Conservation (phyloP, 2,329 filamentous ascomycete genomes). For the Beauveria bassiana region DNA sequence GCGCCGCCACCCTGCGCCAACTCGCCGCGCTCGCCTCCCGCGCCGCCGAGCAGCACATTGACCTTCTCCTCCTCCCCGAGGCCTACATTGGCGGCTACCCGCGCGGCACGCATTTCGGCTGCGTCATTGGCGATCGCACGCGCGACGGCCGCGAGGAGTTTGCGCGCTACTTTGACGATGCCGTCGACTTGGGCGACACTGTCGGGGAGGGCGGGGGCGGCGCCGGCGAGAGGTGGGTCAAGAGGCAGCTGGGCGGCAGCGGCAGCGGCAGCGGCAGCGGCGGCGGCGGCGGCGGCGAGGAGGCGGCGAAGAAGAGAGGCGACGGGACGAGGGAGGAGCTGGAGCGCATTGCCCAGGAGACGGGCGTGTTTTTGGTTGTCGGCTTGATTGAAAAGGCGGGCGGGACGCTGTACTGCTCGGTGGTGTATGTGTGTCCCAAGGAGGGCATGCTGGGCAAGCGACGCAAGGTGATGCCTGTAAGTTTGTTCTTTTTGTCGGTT, state of each 20-base stretch:
- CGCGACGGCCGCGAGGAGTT: constrained; percentile 72
- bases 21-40: constrained; percentile 55
- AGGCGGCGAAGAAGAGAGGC: constrained; percentile 33
- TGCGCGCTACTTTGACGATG: constrained; percentile 67
- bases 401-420: constrained; percentile 77
- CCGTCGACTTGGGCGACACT: constrained; percentile 79
- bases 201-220: constrained; percentile 50
- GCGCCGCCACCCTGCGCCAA: constrained; percentile 54
- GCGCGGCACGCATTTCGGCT: constrained; percentile 70
- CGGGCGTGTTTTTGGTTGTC: constrained; percentile 73
- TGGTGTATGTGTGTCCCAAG: constrained; percentile 71
- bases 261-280: background rate
- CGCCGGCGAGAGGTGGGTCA: constrained; percentile 65
- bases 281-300: background rate
- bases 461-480: constrained; percentile 82
- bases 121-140: constrained; percentile 61
- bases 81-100: constrained; percentile 91
- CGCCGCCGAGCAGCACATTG: constrained; percentile 48
- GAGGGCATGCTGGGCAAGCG: constrained; percentile 73
- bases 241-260: constrained; percentile 39
- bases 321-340: constrained; percentile 68
- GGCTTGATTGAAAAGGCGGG: constrained; percentile 74
- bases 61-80: constrained; percentile 84
- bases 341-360: constrained; percentile 67
- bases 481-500: constrained; percentile 20